Percentiles rank a stretch among this genome's conserved stretches.
Conservation (phyloP, 345 rosid genomes). For the Syzygium aqueum region DNA sequence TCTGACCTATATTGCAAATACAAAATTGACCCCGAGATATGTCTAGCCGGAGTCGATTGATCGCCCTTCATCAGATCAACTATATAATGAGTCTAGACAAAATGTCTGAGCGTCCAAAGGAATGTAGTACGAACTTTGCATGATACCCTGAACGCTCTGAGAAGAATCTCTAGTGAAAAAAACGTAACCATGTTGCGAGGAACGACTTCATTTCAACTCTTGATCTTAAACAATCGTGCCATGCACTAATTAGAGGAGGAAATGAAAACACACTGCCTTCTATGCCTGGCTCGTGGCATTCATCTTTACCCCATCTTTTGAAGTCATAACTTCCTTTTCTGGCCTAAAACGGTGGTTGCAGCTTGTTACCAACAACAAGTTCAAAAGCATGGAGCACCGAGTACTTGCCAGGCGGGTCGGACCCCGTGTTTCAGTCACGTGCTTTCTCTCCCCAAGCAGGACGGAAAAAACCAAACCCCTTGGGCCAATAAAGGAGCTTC, state of each 20-base stretch:
- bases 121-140: not conserved
- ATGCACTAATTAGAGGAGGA: no score
- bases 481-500: slow-evolving; percentile 20
- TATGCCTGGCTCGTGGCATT: not conserved
- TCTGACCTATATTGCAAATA: not conserved
- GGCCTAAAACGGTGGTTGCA: not conserved
- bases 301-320: not conserved
- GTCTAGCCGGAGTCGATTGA: not conserved
- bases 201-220: no score
- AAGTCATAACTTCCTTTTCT: not conserved
- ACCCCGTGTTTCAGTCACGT: not conserved
- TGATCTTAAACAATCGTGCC: no score
- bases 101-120: not conserved
- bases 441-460: not conserved
- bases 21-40: not conserved
- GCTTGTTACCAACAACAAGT: not conserved
- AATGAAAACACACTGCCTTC: not conserved
- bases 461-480: not conserved
- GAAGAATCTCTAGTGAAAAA: not conserved
- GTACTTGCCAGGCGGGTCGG: not conserved
- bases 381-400: not conserved
- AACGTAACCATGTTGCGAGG: not conserved
- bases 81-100: not conserved
- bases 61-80: not conserved
- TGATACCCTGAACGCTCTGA: not conserved